A percentile compares a stretch with the other conserved stretches of the same genome.
phyloP scores from a whole-genome alignment of 169 alveolate genomes.

The Plasmodium malariae region DNA sequence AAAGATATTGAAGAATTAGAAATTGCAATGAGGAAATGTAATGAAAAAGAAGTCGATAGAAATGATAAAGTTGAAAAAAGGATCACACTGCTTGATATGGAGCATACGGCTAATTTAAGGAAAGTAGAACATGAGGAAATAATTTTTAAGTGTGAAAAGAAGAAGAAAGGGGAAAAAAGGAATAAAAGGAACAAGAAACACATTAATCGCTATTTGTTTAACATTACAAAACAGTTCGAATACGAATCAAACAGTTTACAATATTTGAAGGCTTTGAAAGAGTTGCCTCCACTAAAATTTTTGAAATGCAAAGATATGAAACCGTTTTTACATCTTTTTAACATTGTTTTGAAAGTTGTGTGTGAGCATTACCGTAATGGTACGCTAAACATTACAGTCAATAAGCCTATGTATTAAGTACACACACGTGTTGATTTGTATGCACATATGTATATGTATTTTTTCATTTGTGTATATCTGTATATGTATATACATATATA shows the following conservation, averaged over 20 bases:
- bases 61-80: background rate
- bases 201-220: background rate
- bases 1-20: too few relatives aligned
- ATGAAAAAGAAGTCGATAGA: background rate
- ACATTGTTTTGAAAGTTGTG: constrained; percentile 46
- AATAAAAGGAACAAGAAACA: constrained; percentile 6
- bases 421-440: background rate
- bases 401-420: background rate
- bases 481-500: background rate
- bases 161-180: background rate
- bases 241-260: constrained; percentile 26
- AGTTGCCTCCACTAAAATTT: constrained; percentile 44
- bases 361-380: background rate
- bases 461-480: background rate
- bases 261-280: constrained; percentile 53
- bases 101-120: too few relatives aligned
- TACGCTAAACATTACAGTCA: too few relatives aligned
- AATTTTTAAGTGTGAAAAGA: too few relatives aligned
- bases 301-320: constrained; percentile 57
- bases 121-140: too few relatives aligned
- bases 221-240: constrained; percentile 25
- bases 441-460: background rate
- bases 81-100: too few relatives aligned
- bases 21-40: background rate
- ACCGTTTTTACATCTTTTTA: constrained; percentile 56